A percentile compares a stretch with the other conserved stretches of the same genome.
Conservation (phyloP, 768 basidiomycete genomes). For the Hypholoma sublateritium region DNA sequence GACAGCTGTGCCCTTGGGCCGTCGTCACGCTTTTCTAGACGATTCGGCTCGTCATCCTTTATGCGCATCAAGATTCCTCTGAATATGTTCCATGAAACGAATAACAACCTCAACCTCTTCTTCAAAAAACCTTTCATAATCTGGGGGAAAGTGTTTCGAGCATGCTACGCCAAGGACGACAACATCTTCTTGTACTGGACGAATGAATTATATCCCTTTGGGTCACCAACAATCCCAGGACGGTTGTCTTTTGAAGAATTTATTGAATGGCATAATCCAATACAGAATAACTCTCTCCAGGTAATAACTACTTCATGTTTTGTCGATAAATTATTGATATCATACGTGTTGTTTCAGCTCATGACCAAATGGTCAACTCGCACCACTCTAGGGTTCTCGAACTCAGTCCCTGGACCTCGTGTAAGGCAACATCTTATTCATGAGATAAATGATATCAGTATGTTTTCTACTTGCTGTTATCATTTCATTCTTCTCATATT, state of each 20-base stretch:
- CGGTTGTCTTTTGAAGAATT: slow-evolving; percentile 45
- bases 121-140: slow-evolving; percentile 55
- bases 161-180: slow-evolving; percentile 62
- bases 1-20: slow-evolving; percentile 49
- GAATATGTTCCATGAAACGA: slow-evolving; percentile 28
- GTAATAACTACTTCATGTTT: slow-evolving; percentile 24
- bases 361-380: slow-evolving; percentile 67
- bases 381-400: slow-evolving; percentile 60
- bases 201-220: slow-evolving; percentile 36
- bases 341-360: slow-evolving; percentile 31
- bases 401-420: slow-evolving; percentile 55
- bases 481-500: background rate
- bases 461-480: slow-evolving; percentile 10
- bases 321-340: background rate
- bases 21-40: slow-evolving; percentile 54
- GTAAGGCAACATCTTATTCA: slow-evolving; percentile 36
- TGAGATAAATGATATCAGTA: slow-evolving; percentile 47
- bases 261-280: slow-evolving; percentile 55
- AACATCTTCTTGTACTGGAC: slow-evolving; percentile 56
- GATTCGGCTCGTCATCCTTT: slow-evolving; percentile 59
- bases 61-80: slow-evolving; percentile 48
- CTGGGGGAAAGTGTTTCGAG: slow-evolving; percentile 51
- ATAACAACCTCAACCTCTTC: slow-evolving; percentile 34
- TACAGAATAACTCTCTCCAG: slow-evolving; percentile 47
- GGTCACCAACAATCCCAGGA: slow-evolving; percentile 16